Base-by-base conservation (phyloP, 169 alveolate genomes). In the Eimeria necatrix region DNA sequence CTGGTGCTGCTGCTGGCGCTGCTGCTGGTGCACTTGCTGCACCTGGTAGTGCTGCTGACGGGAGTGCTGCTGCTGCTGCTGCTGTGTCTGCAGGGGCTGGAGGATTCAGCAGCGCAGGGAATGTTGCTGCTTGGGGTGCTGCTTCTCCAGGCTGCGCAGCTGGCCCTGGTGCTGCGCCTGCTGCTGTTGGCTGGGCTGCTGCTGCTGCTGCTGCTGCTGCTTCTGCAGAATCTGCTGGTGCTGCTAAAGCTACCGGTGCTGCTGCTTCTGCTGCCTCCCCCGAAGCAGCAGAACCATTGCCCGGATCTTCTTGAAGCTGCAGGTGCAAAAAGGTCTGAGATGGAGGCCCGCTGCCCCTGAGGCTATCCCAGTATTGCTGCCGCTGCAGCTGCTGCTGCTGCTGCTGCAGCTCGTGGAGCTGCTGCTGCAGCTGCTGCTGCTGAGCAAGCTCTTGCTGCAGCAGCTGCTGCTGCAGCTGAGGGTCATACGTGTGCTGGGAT, bases 301-400 rank as follows among this genome's bases (percentile, higher is more conserved):
- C 52, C 8, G 70, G 49, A 14, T 46, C 71, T 6, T 52, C 89
- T 22, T 20, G 70, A 20, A 18, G 71, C 16, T 49, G 16, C 12
- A 80, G 24, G 24, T 83, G 91, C 73, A 83, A 32, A 68, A 59
- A 83, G 60, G 22, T 83, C 56, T 6, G 71, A 32, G 2, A 3
- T 49, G 20, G 52, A 14, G 10, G 12, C 51, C 51, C 70, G 89
- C 61, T 51, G n/a, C 49, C 70, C 22, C 49, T 49, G 10, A 51
- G 71, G n/a, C 52, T 49, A 22, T 52, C 70, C 89, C 20, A 48
- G 24, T 16, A 52, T 26, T 71, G 81, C 18, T 71, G 81, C 18
- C 46, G 84, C 53, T 26, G 84, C 84, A 10, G 84, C 26, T 41
- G 84, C 10, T 71, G 81, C 18, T 73, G 84, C 84, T 73, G 84